Evolutionary conservation across 2,329 filamentous ascomycete species (phyloP).

Genomic region (Aureobasidium sp.): DNA sequence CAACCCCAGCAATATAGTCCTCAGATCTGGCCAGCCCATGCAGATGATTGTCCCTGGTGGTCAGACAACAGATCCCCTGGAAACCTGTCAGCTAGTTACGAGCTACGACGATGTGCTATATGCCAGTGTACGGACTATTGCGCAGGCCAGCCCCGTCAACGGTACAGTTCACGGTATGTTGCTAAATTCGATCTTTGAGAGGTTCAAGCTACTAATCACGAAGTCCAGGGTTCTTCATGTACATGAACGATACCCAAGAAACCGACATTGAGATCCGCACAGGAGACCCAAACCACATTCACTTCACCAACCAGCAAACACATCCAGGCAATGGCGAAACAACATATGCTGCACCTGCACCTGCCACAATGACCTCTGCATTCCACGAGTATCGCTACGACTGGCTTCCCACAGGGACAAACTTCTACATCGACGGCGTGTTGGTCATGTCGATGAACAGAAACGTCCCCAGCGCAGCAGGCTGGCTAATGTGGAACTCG

Average conservation of each 20-base stretch:
- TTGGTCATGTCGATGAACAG: conserved; percentile 46
- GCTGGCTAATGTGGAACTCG: conserved; percentile 56
- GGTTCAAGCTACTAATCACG: not conserved
- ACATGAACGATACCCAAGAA: conserved; percentile 69
- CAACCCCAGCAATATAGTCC: conserved; percentile 12
- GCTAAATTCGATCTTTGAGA: not conserved
- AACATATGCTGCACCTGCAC: conserved; percentile 54
- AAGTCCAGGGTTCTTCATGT: conserved; percentile 59
- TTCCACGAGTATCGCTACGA: conserved; percentile 81
- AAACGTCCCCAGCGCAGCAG: conserved; percentile 44
- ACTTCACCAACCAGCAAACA: conserved; percentile 52
- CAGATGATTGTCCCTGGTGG: conserved; percentile 9
- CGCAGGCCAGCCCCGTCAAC: conserved; percentile 51
- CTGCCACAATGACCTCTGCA: conserved; percentile 52
- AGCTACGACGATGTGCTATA: conserved; percentile 53
- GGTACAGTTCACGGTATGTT: conserved; percentile 59
- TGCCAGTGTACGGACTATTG: conserved; percentile 61
- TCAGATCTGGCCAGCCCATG: conserved; percentile 6
- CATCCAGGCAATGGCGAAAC: conserved; percentile 50
- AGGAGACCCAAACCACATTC: not conserved
- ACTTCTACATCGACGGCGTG: conserved; percentile 60
- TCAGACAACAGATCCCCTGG: conserved; percentile 1
- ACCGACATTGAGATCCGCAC: conserved; percentile 59
- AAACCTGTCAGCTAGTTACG: conserved; percentile 53
- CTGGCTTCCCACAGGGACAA: conserved; percentile 53